These are phyloP conservation scores for Ziziphus jujuba DNA, from an alignment of 306 rosid species.

Conservation along the genomic window DNA sequence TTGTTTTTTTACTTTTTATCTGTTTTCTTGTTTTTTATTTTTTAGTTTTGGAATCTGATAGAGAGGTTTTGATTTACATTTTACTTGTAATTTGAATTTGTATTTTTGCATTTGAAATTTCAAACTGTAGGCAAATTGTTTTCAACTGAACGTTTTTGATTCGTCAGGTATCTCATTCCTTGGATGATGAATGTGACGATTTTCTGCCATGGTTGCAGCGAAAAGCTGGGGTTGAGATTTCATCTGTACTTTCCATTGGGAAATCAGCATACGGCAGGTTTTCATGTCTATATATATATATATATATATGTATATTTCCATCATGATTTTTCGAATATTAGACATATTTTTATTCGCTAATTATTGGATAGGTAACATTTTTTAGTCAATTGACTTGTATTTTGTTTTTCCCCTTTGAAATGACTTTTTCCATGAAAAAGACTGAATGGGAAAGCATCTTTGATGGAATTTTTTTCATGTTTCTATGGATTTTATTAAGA, in stretches of 20 bases:
- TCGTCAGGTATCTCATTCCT: slow-evolving; percentile 10
- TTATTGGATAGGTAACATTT: no score
- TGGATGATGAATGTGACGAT: slow-evolving; percentile 28
- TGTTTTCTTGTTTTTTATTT: background rate
- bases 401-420: no score
- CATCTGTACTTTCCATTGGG: slow-evolving; percentile 61
- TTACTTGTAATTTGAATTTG: background rate
- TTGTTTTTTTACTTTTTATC: no score
- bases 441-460: no score
- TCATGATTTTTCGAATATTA: background rate
- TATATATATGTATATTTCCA: background rate
- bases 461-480: no score
- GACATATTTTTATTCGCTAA: no score
- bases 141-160: background rate
- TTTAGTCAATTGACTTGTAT: no score
- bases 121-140: background rate
- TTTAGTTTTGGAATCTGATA: no score
- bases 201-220: slow-evolving; percentile 72
- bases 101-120: background rate
- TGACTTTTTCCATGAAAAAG: no score
- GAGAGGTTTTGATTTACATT: background rate
- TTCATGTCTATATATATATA: background rate
- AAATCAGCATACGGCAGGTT: slow-evolving; percentile 57
- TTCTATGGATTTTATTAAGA: no score
- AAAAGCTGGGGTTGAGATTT: slow-evolving; percentile 49